These are phyloP conservation scores for Xylariaceae sp. DNA, from an alignment of 2,329 filamentous ascomycete genomes.

Conservation along the genomic window DNA sequence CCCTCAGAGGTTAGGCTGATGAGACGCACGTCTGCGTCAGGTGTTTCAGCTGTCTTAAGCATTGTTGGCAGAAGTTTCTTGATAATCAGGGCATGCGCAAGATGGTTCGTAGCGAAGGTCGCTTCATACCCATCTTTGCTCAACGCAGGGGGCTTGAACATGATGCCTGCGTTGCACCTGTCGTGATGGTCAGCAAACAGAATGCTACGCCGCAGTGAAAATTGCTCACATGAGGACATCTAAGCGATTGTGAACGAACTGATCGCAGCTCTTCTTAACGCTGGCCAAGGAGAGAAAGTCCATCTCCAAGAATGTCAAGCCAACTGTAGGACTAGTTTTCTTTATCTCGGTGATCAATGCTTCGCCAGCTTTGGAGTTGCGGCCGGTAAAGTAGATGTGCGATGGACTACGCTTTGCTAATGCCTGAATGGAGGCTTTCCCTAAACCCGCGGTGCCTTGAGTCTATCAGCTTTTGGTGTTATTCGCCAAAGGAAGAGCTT, in stretches of 20 bases:
- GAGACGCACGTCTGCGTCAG: conserved; percentile 36
- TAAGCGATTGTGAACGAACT: conserved; percentile 44
- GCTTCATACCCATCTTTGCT: conserved; percentile 53
- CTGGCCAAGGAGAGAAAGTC: conserved; percentile 49
- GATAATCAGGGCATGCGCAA: conserved; percentile 51
- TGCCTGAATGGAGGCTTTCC: conserved; percentile 47
- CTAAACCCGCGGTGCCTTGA: conserved; percentile 49
- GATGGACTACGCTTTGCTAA: conserved; percentile 52
- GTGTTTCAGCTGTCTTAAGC: conserved; percentile 30
- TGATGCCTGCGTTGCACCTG: conserved; percentile 51
- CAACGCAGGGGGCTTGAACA: conserved; percentile 43
- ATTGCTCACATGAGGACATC: conserved; percentile 48
- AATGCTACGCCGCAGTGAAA: too few relatives aligned
- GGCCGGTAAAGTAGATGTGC: conserved; percentile 60
- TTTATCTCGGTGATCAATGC: conserved; percentile 47
- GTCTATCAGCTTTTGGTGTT: background rate
- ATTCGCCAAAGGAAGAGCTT: background rate
- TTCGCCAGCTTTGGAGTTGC: conserved; percentile 50
- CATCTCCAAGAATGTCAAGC: conserved; percentile 45
- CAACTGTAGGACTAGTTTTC: conserved; percentile 28
- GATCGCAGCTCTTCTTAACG: conserved; percentile 43
- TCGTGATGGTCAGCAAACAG: background rate
- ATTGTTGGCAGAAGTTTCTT: conserved; percentile 40
- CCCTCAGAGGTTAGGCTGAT: conserved; percentile 34
- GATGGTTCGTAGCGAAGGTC: conserved; percentile 53